Evolutionary conservation across 352 stramenopile genomes (phyloP).

Genomic region (Poterioochromonas sp.): DNA sequence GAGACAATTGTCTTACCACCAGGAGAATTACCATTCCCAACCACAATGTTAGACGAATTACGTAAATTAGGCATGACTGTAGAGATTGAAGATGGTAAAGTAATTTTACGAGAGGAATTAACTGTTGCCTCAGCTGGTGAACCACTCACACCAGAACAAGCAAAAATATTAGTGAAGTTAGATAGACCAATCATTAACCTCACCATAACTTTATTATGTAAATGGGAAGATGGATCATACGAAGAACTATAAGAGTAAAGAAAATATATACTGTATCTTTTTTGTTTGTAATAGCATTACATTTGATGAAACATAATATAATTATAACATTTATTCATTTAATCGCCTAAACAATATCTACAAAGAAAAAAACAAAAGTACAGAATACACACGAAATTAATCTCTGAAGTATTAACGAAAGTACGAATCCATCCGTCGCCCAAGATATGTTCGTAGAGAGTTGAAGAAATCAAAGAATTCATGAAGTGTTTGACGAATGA

Average conservation of each 20-base stretch:
- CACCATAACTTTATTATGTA: conserved; percentile 56
- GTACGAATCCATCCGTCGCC: no score
- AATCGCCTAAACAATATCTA: background rate
- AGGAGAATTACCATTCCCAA: conserved; percentile 81
- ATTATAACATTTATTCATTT: background rate
- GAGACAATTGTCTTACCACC: conserved; percentile 72
- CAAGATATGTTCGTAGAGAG: no score
- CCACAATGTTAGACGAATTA: conserved; percentile 91
- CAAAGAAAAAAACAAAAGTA: background rate
- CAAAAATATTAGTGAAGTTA: conserved; percentile 80
- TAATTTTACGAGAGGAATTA: conserved; percentile 80
- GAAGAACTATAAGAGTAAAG: conserved; percentile 34
- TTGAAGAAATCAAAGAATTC: no score
- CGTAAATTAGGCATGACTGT: conserved; percentile 85
- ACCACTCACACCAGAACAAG: conserved; percentile 83
- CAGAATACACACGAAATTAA: no score
- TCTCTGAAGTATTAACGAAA: no score
- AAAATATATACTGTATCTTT: background rate
- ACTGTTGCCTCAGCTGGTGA: conserved; percentile 86
- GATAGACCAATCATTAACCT: conserved; percentile 59
- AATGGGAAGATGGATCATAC: conserved; percentile 52
- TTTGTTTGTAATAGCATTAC: background rate
- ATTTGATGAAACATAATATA: background rate
- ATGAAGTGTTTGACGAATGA: no score
- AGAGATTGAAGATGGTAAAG: conserved; percentile 86